Base-by-base conservation (phyloP, 2,329 filamentous ascomycete genomes). In the Penicillium sclerotigenum region DNA sequence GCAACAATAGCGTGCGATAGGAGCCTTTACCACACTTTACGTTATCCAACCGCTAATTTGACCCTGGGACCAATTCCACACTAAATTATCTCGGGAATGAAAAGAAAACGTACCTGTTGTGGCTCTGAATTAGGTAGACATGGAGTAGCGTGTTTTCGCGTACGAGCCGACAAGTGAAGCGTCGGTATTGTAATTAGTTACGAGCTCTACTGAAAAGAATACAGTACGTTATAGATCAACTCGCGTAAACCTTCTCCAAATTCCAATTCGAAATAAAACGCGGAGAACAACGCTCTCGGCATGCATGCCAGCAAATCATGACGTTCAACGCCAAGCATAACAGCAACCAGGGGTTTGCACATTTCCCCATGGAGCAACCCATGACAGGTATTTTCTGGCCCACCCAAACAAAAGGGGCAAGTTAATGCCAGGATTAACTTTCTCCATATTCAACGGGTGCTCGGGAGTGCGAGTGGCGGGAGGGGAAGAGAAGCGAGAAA, bases 271-370 rank as follows among this genome's bases (percentile, higher is more conserved):
- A 5, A 26, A n/a, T n/a, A 26, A 11, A 42, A 28, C 22, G 40
- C 24, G 40, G 16, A 36, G n/a, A 18, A 28, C n/a, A 28, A 22
- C n/a, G 11, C 37, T 57, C 45, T 53, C 31, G 53, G 52, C 57
- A 56, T 59, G 51, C 47, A 54, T 59, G 47, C 14, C 24, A 24
- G 47, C 31, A 53, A 36, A 40, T 47, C 50, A 64, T 65, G 60
- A 68, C 65, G 59, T 62, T 47, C n/a, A 31, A 52, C 51, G 62
- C 65, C 68, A 68, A 68, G 65, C 42, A 56, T 46, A 33, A 36
- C 38, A 34, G 24, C 18, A 41, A 24, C 33, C 28, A 45, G 36
- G 48, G 40, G 56, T 42, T 38, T 24, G 28, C 36, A 11, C 40
- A 48, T 43, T 40, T 38, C 46, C 47, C 31, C 16, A 37, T 28